Evolutionary conservation across 1,284 basidiomycete species (phyloP), one percentile per base, ranked within the genome.

Genomic region (Rhodotorula sp.): DNA sequence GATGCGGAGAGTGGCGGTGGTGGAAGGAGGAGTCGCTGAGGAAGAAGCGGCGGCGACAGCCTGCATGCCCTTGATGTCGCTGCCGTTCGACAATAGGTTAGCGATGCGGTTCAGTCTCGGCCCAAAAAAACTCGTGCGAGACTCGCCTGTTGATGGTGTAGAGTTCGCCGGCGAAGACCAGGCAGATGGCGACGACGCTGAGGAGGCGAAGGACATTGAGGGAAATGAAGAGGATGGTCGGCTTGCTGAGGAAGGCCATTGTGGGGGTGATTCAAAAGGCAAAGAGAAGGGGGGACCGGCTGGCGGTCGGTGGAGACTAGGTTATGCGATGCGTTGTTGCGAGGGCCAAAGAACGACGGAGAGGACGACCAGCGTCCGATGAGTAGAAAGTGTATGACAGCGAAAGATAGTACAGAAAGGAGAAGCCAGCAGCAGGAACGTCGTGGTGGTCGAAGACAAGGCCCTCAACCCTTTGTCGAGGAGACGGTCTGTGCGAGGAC

Each of bases 131-230:
- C n/a, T n/a, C n/a, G n/a, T 2, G 20, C 0, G 2, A 17, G 19
- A 52, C 81, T 77, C 64, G 83, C 82, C 87, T 84, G 57, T 88
- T 90, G 81, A 94, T 86, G 36, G 89, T 88, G 62, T 89, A 81
- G 71, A 94, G 87, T 76, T 88, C 92, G 73, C 89, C 89, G 2
- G 88, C 81, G 71, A 94, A 88, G 8, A 92, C 81, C 30, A 84
- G 78, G 56, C 91, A 79, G 59, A 93, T 86, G 10, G 87, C 84
- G 74, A 93, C 80, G 79, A 94, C 85, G 79, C 90, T 91, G 70
- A 95, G 80, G 22, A 84, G 82, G 58, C 92, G 89, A 75, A 92
- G 82, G 76, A 82, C 82, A 78, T 94, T 94, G 78, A 94, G 86
- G 67, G 84, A 85, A 76, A 91, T 84, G 82, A 94, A 94, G 53